Evolutionary conservation across 192 early-diverging fungal species (phyloP).

Genomic region (Coemansia sp.): DNA sequence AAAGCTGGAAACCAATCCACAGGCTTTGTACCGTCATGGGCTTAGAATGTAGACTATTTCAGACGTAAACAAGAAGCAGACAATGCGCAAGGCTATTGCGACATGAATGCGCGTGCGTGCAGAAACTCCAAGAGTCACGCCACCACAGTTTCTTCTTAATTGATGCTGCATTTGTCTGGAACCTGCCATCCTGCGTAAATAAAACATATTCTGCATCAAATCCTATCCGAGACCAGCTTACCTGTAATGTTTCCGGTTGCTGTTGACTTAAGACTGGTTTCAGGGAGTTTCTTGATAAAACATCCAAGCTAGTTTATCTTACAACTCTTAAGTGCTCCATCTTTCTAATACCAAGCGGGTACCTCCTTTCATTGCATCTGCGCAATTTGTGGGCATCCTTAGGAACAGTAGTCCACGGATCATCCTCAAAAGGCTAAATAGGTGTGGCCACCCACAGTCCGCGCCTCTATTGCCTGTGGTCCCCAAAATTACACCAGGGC

Average conservation of each 20-base stretch:
- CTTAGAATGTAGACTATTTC: background rate
- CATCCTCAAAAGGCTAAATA: background rate
- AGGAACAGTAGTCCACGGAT: background rate
- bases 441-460: background rate
- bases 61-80: background rate
- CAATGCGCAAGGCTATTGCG: background rate
- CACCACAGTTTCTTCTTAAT: background rate
- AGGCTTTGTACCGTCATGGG: background rate
- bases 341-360: background rate
- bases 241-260: background rate
- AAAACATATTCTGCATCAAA: background rate
- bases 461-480: background rate
- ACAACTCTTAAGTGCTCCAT: background rate
- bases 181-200: background rate
- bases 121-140: background rate
- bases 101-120: background rate
- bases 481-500: slow-evolving; percentile 1
- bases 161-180: background rate
- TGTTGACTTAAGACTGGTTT: background rate
- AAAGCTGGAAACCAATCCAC: background rate
- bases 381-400: background rate
- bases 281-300: background rate
- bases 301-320: background rate
- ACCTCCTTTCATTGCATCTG: background rate
- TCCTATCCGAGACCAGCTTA: background rate